These are phyloP conservation scores for Aspergillus neotritici DNA, from an alignment of 2,329 filamentous ascomycete genomes.

Conservation along the genomic window DNA sequence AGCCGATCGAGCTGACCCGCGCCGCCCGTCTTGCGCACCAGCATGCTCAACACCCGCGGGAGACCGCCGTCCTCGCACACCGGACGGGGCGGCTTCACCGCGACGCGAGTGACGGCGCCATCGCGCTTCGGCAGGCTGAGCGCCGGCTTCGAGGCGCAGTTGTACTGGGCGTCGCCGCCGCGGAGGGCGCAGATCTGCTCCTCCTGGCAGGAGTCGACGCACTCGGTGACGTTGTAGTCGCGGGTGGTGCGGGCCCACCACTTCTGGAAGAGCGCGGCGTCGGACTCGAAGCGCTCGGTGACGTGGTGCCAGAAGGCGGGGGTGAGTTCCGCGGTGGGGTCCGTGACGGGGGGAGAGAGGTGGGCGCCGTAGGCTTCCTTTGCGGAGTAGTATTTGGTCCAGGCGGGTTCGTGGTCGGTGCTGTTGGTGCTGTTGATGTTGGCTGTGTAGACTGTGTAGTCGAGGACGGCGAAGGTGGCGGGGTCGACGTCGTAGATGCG, in stretches of 20 bases:
- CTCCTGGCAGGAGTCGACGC: conserved; percentile 40
- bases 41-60: conserved; percentile 18
- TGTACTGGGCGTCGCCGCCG: conserved; percentile 49
- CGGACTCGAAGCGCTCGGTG: conserved; percentile 44
- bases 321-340: conserved; percentile 43
- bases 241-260: conserved; percentile 48
- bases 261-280: conserved; percentile 42
- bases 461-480: conserved; percentile 51
- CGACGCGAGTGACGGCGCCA: conserved; percentile 1
- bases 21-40: conserved; percentile 3
- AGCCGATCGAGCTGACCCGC: no score
- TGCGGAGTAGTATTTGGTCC: conserved; percentile 53
- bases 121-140: conserved; percentile 31
- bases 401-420: conserved; percentile 37
- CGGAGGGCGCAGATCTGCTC: conserved; percentile 50
- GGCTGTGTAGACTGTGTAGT: conserved; percentile 51
- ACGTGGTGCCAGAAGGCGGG: conserved; percentile 57
- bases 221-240: conserved; percentile 40
- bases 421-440: conserved; percentile 41
- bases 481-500: conserved; percentile 56
- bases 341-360: conserved; percentile 39
- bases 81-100: conserved; percentile 6
- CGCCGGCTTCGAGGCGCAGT: conserved; percentile 37
- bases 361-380: conserved; percentile 49
- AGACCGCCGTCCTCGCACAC: conserved; percentile 24